Evolutionary conservation across 2,329 filamentous ascomycete genomes (phyloP).

Genomic region (Arthroderma uncinatum): DNA sequence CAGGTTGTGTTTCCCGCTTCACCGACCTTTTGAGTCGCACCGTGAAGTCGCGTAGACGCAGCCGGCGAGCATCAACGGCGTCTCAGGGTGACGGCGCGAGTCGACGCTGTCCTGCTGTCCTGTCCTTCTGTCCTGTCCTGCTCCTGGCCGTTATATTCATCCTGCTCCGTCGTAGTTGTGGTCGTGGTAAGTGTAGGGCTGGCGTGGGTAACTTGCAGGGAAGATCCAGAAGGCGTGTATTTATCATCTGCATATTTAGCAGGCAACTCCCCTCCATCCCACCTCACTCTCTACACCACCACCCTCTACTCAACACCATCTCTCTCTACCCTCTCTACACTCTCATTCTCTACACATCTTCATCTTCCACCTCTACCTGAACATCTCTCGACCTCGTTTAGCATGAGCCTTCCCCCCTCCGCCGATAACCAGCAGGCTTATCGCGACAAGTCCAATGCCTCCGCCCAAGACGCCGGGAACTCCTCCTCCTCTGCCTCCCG

Average conservation of each 20-base stretch:
- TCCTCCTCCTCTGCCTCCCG: conserved; percentile 37
- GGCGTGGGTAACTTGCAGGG: background rate
- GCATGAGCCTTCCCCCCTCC: conserved; percentile 30
- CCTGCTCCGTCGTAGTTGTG: too few relatives aligned
- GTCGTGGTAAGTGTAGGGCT: background rate
- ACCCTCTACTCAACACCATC: conserved; percentile 12
- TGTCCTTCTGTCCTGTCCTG: too few relatives aligned
- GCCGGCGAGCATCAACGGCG: too few relatives aligned
- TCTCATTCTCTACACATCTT: conserved; percentile 14
- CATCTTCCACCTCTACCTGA: background rate
- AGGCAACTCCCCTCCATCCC: background rate
- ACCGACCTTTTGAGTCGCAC: background rate
- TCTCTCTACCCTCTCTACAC: conserved; percentile 9
- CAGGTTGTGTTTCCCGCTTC: conserved; percentile 1
- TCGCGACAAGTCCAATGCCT: conserved; percentile 27
- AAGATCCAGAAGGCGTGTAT: background rate
- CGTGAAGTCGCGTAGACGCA: background rate
- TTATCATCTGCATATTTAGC: conserved; percentile 1
- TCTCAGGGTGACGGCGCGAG: too few relatives aligned
- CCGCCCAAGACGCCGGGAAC: conserved; percentile 31
- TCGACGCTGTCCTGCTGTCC: background rate
- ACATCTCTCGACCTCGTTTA: conserved; percentile 15
- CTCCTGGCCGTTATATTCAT: too few relatives aligned
- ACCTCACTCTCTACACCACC: conserved; percentile 5
- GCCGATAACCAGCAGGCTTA: conserved; percentile 17